phyloP scores from a whole-genome alignment of 176 grass and related monocot genomes.

The Zea mays region Zm-B73-REFERENCE-NAM-5.0 NC_050097.1:223261501-223262000 shows the following conservation, averaged over 20 bases:
- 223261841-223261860: too few relatives aligned
- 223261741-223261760: conserved; percentile 42
- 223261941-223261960: conserved; percentile 48
- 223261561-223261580: conserved; percentile 43
- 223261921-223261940: conserved; percentile 52
- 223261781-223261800: neutral
- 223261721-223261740: conserved; percentile 46
- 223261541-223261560: conserved; percentile 60
- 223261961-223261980: conserved; percentile 69
- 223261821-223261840: neutral
- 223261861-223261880: conserved; percentile 19
- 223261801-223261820: conserved; percentile 50
- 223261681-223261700: conserved; percentile 7
- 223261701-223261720: conserved; percentile 9
- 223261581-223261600: conserved; percentile 70
- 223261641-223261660: conserved; percentile 47
- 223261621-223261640: conserved; percentile 60
- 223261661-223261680: conserved; percentile 47
- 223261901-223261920: conserved; percentile 65
- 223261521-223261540: conserved; percentile 48
- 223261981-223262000: conserved; percentile 54
- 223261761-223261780: conserved; percentile 49
- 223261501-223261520: neutral
- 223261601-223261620: conserved; percentile 57
- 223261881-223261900: conserved; percentile 79